Evolutionary conservation across 805 yeast species (phyloP).

Genomic region (Saccharomyces eubayanus): DNA sequence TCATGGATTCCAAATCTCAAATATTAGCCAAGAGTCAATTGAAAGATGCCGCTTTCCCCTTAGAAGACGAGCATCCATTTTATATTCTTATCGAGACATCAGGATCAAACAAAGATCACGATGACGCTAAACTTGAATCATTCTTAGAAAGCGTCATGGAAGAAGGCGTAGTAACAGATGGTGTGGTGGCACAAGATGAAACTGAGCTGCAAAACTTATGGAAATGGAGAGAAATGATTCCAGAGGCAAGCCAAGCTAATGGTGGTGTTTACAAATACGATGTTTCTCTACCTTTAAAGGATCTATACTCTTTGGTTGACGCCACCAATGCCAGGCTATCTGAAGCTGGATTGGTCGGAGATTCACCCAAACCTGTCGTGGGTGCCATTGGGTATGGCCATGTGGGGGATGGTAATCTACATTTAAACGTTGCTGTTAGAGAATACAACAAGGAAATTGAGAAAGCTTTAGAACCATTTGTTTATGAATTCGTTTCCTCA

Average conservation of each 20-base stretch:
- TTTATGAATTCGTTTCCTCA: constrained; percentile 75
- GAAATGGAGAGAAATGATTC: constrained; percentile 92
- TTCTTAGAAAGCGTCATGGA: constrained; percentile 84
- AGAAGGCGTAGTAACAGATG: constrained; percentile 77
- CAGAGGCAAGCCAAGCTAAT: constrained; percentile 74
- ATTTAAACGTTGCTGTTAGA: constrained; percentile 86
- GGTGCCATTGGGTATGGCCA: constrained; percentile 97
- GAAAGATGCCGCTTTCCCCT: constrained; percentile 56
- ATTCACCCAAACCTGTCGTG: constrained; percentile 58
- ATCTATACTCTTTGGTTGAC: constrained; percentile 73
- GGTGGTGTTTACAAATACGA: constrained; percentile 98
- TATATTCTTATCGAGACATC: constrained; percentile 89
- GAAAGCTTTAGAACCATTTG: constrained; percentile 80
- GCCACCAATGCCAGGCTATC: constrained; percentile 58
- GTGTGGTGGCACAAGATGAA: constrained; percentile 93
- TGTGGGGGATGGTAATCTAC: constrained; percentile 94
- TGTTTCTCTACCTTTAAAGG: constrained; percentile 80
- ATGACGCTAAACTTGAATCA: constrained; percentile 76
- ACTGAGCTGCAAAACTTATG: constrained; percentile 75
- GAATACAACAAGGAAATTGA: constrained; percentile 75
- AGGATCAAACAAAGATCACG: constrained; percentile 92
- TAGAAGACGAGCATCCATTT: constrained; percentile 77
- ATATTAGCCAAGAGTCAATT: constrained; percentile 53
- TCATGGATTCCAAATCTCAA: constrained; percentile 76
- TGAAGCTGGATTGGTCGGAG: constrained; percentile 51